Percentiles rank a stretch among this genome's conserved stretches.
These are phyloP conservation scores for Amanita phalloides DNA, from an alignment of 768 basidiomycete genomes.

Conservation along the genomic window DNA sequence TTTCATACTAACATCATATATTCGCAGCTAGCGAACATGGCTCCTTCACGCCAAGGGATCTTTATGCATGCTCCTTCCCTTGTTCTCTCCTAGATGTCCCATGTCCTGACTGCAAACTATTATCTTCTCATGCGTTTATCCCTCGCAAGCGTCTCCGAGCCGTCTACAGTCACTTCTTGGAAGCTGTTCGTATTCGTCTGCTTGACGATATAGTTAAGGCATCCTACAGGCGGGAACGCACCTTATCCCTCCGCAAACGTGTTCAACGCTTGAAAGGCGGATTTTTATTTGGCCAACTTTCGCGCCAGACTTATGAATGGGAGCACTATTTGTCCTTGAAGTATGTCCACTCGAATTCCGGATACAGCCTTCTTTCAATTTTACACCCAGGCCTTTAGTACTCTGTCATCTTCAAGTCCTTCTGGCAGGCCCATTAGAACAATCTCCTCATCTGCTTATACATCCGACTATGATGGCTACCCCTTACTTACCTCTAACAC, in stretches of 20 bases:
- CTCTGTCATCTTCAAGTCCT: constrained; percentile 52
- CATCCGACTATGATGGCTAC: constrained; percentile 53
- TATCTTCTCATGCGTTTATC: constrained; percentile 15
- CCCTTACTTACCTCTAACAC: constrained; percentile 40
- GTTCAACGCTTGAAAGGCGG: constrained; percentile 48
- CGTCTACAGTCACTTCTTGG: constrained; percentile 42
- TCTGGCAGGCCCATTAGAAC: constrained; percentile 19
- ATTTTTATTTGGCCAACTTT: constrained; percentile 45
- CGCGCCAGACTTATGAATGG: constrained; percentile 62
- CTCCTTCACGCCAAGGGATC: constrained; percentile 33
- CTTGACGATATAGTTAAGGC: constrained; percentile 43
- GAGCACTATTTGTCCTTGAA: constrained; percentile 39
- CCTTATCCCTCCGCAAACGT: constrained; percentile 15
- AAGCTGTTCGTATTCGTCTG: constrained; percentile 46
- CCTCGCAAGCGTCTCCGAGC: constrained; percentile 34
- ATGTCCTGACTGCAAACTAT: constrained; percentile 24
- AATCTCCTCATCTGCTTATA: constrained; percentile 38
- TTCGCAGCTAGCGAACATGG: constrained; percentile 29
- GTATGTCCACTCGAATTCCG: constrained; percentile 16
- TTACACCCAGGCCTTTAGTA: constrained; percentile 37
- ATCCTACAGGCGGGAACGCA: constrained; percentile 18
- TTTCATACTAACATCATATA: background rate
- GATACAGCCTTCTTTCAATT: background rate
- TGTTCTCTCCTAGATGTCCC: constrained; percentile 29
- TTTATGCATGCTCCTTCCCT: constrained; percentile 44